Conservation (phyloP, 768 basidiomycete species). For the Collybiopsis confluens region DNA sequence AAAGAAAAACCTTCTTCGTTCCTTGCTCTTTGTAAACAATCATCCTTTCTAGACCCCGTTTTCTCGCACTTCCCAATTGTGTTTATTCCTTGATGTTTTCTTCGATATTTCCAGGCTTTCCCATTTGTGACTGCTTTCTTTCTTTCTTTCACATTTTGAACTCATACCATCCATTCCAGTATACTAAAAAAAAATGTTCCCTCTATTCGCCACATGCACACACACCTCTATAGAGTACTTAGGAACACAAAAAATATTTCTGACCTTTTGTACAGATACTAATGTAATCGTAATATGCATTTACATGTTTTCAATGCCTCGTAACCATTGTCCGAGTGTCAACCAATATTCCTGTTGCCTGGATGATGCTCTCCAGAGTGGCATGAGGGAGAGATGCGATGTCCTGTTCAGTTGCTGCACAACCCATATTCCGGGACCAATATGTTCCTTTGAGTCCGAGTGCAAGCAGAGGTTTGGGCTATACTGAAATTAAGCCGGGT, state of each 20-base stretch:
- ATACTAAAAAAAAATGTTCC: neutral
- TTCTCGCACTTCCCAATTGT: too few species aligned
- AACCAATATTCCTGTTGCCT: constrained; percentile 38
- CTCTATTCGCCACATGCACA: neutral
- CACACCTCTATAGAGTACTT: constrained; percentile 1
- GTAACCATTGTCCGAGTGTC: constrained; percentile 33
- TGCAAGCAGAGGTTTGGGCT: constrained; percentile 9
- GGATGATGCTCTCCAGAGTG: constrained; percentile 29
- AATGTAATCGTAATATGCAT: neutral
- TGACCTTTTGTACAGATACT: neutral
- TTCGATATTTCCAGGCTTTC: neutral
- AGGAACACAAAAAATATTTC: constrained; percentile 8
- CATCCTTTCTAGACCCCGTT: too few species aligned
- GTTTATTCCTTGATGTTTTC: neutral
- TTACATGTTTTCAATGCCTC: constrained; percentile 23
- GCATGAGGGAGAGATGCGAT: constrained; percentile 36
- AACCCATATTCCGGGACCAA: constrained; percentile 38
- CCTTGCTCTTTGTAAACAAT: too few species aligned
- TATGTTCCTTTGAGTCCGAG: neutral
- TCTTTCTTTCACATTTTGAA: neutral
- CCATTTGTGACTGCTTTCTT: neutral
- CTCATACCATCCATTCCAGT: neutral
- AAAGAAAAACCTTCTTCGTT: too few species aligned
- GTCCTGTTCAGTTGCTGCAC: constrained; percentile 29
- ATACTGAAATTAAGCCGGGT: neutral